Conservation (phyloP, 2,329 filamentous ascomycete genomes). For the Botryosphaeria dothidea region DNA sequence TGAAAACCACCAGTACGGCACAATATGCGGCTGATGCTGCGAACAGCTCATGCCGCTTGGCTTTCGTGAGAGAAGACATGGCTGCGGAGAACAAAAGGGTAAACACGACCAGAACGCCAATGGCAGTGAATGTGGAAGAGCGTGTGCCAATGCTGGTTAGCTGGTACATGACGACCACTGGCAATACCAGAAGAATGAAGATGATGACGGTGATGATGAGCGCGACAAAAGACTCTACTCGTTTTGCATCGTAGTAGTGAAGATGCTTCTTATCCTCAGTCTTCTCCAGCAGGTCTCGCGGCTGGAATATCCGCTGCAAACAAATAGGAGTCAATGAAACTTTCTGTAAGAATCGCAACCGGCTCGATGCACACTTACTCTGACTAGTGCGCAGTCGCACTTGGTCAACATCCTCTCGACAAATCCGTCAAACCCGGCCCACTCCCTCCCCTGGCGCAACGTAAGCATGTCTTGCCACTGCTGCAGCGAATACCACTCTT, state of each 20-base stretch:
- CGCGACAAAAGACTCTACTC: constrained; percentile 43
- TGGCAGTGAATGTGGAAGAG: constrained; percentile 39
- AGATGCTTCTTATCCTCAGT: constrained; percentile 34
- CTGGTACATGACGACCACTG: constrained; percentile 43
- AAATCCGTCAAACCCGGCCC: constrained; percentile 42
- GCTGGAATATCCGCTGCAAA: constrained; percentile 39
- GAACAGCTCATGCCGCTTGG: constrained; percentile 39
- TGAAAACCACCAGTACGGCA: constrained; percentile 42
- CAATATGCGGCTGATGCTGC: constrained; percentile 42
- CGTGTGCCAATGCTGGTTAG: constrained; percentile 32
- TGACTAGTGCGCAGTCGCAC: constrained; percentile 27
- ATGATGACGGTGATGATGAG: constrained; percentile 46
- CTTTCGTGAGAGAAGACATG: constrained; percentile 39
- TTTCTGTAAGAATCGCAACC: no score
- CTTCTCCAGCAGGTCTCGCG: constrained; percentile 40
- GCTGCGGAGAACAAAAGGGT: constrained; percentile 35
- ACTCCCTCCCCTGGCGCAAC: constrained; percentile 41
- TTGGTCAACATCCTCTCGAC: constrained; percentile 37
- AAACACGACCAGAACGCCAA: constrained; percentile 45
- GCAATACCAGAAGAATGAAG: constrained; percentile 43
- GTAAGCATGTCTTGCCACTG: constrained; percentile 45
- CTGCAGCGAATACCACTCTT: constrained; percentile 39
- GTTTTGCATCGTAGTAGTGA: constrained; percentile 37
- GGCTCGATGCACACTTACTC: no score
- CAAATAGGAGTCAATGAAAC: neutral